Evolutionary conservation across 345 rosid genomes (phyloP), one percentile per base, ranked within the genome.

Genomic region (Euphorbia peplus): DNA sequence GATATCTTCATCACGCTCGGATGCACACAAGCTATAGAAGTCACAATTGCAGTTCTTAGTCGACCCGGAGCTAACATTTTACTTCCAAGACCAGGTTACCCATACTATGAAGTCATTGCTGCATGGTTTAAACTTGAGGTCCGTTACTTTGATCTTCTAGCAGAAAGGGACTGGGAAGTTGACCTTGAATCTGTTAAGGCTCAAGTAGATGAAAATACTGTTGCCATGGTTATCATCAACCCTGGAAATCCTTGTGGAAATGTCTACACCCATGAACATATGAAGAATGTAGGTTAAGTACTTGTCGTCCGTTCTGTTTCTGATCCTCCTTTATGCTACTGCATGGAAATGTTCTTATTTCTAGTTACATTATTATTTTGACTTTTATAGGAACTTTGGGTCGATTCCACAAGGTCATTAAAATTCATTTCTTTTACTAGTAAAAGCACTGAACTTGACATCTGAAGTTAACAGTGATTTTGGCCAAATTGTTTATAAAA

Each of bases 71-170:
- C 85, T 32, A 87, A 87, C 74, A 76, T 85, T 55, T 64, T 89
- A 66, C 71, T 81, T n/a, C 85, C 87, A 37, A 76, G 78, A 52
- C 82, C 83, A 0, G 71, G 80, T 35, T 87, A 37, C 66, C 84
- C 90, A 24, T 79, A 62, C 59, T 89, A 82, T 44, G 82, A 85
- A 52, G 80, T 76, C 37, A 50, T 72, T 14, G 79, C 85, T 15
- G 52, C n/a, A 13, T 65, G 32, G 19, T 66, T 72, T 63, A 61
- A 72, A 30, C 75, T 85, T 9, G 79, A 87, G 76, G 63, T 78
- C 59, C 88, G 88, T 21, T 70, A 79, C 70, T 83, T 80, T 26
- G 88, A 89, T 77, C 90, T 83, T 72, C 81, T 86, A 57, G 90
- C 90, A 0, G 78, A 81, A 2, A 78, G 66, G 60, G 80, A 83